Base-by-base conservation (phyloP, 805 yeast species). In the Candida chilensis region DNA sequence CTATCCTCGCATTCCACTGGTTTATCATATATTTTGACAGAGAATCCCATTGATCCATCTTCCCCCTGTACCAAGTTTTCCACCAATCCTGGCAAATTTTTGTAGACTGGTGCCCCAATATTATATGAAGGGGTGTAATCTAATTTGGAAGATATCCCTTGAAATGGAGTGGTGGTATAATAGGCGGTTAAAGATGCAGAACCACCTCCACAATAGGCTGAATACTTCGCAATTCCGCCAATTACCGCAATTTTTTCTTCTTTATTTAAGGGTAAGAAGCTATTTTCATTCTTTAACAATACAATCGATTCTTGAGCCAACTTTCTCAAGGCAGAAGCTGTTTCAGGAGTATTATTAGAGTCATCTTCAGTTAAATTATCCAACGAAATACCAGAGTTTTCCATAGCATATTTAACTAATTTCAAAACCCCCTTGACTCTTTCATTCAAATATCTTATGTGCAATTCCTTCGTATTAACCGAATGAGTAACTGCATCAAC, bases 121-220 rank as follows among this genome's bases (percentile, higher is more conserved):
- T 1, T 78, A 66, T 39, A 65, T 64, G 1, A 74, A 77, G 18
- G 67, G n/a, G n/a, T n/a, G n/a, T n/a, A 52, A 27, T 61, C 54
- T 74, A 73, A 67, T 27, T 60, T 70, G 33, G 71, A 73, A 38
- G 64, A 67, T 32, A 73, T 64, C 12, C 68, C 74, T 12, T 69
- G 67, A 27, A 46, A 61, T 4, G 76, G 75, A 10, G 73, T 50
- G 6, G 67, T 56, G 11, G 59, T 51, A 45, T 71, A 67, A 43
- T 68, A 61, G 4, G 74, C 64, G 14, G 50, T 48, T 37, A 70
- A 50, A 8, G 73, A 54, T 21, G 80, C 78, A 14, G 79, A 73
- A 5, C 82, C 82, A 37, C 82, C 82, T 34, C 82, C 81, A 16
- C 73, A 65, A 36, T 57, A 67, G 22, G 65, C 61, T 5, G 73